A percentile compares a stretch with the other conserved stretches of the same genome.
These are phyloP conservation scores for Senna siamea DNA, from an alignment of 306 rosid genomes.

Conservation along the genomic window DNA sequence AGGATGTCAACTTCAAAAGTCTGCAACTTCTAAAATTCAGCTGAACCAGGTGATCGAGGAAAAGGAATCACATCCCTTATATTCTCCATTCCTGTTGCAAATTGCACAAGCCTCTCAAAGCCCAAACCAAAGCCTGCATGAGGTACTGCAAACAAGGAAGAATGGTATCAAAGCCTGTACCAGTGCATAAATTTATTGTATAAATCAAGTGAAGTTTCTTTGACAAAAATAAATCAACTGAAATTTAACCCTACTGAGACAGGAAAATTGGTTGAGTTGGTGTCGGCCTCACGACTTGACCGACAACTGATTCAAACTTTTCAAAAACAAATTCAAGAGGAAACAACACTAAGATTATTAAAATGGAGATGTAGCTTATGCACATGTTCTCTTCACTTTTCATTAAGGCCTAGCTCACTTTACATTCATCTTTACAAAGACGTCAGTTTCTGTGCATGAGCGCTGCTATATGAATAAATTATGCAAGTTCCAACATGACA, in stretches of 20 bases:
- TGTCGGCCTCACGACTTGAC: background rate
- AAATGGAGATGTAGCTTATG: background rate
- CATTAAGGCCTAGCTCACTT: no score
- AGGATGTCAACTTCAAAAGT: constrained; percentile 4
- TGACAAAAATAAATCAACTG: background rate
- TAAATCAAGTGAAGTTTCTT: background rate
- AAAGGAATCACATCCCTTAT: constrained; percentile 90
- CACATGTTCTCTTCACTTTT: no score
- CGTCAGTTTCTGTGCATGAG: no score
- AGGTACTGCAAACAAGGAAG: constrained; percentile 66
- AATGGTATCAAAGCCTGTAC: constrained; percentile 8
- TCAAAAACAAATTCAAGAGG: background rate
- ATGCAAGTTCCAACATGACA: background rate
- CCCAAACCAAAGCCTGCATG: constrained; percentile 97
- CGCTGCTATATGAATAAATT: no score
- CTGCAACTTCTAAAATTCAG: constrained; percentile 59
- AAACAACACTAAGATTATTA: background rate
- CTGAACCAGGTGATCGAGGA: constrained; percentile 88
- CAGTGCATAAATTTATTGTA: background rate
- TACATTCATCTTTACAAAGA: no score
- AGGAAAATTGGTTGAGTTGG: constrained; percentile 9
- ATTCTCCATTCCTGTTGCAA: constrained; percentile 91
- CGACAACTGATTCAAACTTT: background rate
- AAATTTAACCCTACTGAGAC: background rate
- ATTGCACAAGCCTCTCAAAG: constrained; percentile 92